Base-by-base conservation (phyloP, 2,329 filamentous ascomycete genomes). In the Neofusicoccum umdonicola region DNA sequence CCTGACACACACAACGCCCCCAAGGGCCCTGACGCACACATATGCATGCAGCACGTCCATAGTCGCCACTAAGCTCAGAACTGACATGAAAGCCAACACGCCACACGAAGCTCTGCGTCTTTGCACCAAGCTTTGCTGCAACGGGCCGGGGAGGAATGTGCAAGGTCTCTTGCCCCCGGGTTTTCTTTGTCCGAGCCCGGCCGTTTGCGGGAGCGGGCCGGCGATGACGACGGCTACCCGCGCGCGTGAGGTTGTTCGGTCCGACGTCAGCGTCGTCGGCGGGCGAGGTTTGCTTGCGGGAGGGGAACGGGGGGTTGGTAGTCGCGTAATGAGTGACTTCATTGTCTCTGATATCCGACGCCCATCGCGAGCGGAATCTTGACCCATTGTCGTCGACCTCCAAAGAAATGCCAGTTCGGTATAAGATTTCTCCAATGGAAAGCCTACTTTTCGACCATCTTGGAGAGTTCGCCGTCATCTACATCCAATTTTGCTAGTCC, bases 141-240 rank as follows among this genome's bases (percentile, higher is more conserved):
- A 45, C 15, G n/a, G 37, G 54, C 15, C 35, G 8, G 5, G 2
- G 12, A 17, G 54, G 56, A 60, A 60, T 60, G 56, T 37, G 47
- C 37, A 15, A 31, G 41, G 6, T 13, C 44, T 3, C 31, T 11
- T 7, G 22, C 8, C 19, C 54, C 54, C 41, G 39, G 39, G 6
- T 34, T 41, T 44, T 60, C 56, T 60, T 60, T 60, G 56, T 60
- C 15, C 34, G n/a, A n/a, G 19, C 19, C 8, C 31, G n/a, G 9
- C 56, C 42, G 56, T 35, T 60, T 60, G 56, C 56, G 42, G 56
- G 41, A 60, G 56, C 42, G 19, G 27, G 54, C 39, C 41, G 17
- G 6, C 11, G n/a, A 31, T 44, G 52, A 57, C 27, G 41, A n/a
- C 17, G 12, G 22, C 17, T 31, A 7, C 11, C 52, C 27, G 54